Conservation (phyloP, 2,329 filamentous ascomycete genomes). For the Fusarium sp. region DNA sequence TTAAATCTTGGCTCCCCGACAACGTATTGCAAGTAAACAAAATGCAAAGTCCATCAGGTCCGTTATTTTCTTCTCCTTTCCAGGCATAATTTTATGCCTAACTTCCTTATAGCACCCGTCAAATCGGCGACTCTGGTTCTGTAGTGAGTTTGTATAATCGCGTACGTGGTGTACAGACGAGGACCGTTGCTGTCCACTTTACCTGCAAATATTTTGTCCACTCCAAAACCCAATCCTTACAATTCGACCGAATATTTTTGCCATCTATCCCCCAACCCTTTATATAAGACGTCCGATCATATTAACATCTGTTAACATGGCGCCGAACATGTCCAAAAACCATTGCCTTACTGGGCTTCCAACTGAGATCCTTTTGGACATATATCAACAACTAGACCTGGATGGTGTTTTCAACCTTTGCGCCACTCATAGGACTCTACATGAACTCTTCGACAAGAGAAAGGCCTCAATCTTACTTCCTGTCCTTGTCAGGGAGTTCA, state of each 20-base stretch:
- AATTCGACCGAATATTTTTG: neutral
- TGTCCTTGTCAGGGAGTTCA: constrained; percentile 55
- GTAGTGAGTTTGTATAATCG: constrained; percentile 1
- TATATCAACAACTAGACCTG: constrained; percentile 58
- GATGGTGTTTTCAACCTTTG: constrained; percentile 53
- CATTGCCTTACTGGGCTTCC: constrained; percentile 50
- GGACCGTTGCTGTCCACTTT: neutral
- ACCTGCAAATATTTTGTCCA: neutral
- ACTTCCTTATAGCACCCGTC: constrained; percentile 5
- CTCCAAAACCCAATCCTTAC: neutral
- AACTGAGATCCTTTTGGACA: constrained; percentile 59
- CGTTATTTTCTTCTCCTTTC: neutral
- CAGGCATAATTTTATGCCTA: neutral
- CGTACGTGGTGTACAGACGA: constrained; percentile 5
- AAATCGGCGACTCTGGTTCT: constrained; percentile 15
- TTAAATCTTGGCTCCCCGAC: neutral
- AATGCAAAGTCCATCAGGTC: constrained; percentile 35
- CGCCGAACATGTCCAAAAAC: constrained; percentile 9
- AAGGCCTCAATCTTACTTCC: constrained; percentile 56
- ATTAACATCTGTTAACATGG: constrained; percentile 28
- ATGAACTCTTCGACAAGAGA: constrained; percentile 54
- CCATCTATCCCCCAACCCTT: neutral
- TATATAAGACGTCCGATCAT: neutral
- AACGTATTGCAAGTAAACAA: constrained; percentile 6
- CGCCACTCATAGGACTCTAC: constrained; percentile 51